Evolutionary conservation across 1,284 basidiomycete genomes (phyloP).

Genomic region (Clitocybe nebularis): DNA sequence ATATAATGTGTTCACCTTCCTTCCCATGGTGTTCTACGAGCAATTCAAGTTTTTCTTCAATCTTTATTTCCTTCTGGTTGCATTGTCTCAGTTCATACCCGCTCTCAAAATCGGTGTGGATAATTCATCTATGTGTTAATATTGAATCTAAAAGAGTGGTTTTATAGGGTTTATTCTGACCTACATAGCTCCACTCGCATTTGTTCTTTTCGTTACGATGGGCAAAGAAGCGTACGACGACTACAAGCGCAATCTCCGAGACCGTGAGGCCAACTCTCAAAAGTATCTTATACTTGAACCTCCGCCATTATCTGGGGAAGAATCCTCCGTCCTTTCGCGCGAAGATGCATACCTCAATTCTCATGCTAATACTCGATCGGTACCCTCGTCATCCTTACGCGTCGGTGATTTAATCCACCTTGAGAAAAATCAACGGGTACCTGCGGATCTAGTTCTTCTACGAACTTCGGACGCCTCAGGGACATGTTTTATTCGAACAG

Average conservation of each 20-base stretch:
- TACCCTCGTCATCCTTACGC: slow-evolving; percentile 84
- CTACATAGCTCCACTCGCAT: slow-evolving; percentile 94
- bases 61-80: slow-evolving; percentile 96
- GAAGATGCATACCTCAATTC: slow-evolving; percentile 36
- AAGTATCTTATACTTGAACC: slow-evolving; percentile 82
- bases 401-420: slow-evolving; percentile 91
- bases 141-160: slow-evolving; percentile 2
- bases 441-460: slow-evolving; percentile 90
- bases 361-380: slow-evolving; percentile 61
- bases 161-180: slow-evolving; percentile 86
- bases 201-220: slow-evolving; percentile 94
- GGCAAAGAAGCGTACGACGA: slow-evolving; percentile 99
- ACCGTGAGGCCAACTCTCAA: slow-evolving; percentile 92
- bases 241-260: slow-evolving; percentile 88
- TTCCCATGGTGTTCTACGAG: slow-evolving; percentile 96
- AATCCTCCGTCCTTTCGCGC: slow-evolving; percentile 24
- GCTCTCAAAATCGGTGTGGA: slow-evolving; percentile 88
- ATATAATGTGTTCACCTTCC: slow-evolving; percentile 92
- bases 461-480: slow-evolving; percentile 85
- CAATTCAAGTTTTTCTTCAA: slow-evolving; percentile 99
- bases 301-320: slow-evolving; percentile 24
- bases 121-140: slow-evolving; percentile 8
- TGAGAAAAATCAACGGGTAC: slow-evolving; percentile 97
- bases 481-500: slow-evolving; percentile 96
- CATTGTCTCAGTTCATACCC: slow-evolving; percentile 93